These are phyloP conservation scores for Silene latifolia DNA, from an alignment of 148 eudicot genomes.

Conservation along the genomic window DNA sequence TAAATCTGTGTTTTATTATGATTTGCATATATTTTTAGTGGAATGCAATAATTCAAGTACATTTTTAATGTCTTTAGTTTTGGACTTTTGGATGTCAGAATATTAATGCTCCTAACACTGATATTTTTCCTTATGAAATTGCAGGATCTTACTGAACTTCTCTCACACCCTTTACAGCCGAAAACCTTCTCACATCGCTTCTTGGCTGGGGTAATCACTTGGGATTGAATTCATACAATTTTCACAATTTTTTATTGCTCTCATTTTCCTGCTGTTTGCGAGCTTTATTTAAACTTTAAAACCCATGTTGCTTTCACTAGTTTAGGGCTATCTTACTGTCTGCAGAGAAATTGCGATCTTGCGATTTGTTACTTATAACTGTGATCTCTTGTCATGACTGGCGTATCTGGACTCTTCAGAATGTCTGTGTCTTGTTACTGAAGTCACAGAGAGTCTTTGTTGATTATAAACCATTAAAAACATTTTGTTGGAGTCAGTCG, in stretches of 20 bases:
- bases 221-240: background rate
- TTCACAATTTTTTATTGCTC: background rate
- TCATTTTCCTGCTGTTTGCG: background rate
- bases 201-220: conserved; percentile 73
- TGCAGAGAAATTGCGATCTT: background rate
- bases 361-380: background rate
- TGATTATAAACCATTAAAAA: background rate
- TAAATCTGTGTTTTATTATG: background rate
- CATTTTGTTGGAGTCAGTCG: too few relatives aligned
- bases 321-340: background rate
- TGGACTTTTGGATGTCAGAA: background rate
- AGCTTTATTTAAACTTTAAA: background rate
- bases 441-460: background rate
- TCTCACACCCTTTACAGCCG: conserved; percentile 88
- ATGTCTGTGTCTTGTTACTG: background rate
- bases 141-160: conserved; percentile 70
- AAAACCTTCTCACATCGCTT: conserved; percentile 83
- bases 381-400: background rate
- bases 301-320: background rate
- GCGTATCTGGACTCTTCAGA: background rate
- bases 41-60: background rate
- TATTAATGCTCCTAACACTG: background rate
- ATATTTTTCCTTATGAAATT: conserved; percentile 14
- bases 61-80: background rate
- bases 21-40: background rate